Evolutionary conservation across 208 protist species (phyloP), one percentile per base, ranked within the genome.

Genomic region (Trypanosoma brucei): DNA sequence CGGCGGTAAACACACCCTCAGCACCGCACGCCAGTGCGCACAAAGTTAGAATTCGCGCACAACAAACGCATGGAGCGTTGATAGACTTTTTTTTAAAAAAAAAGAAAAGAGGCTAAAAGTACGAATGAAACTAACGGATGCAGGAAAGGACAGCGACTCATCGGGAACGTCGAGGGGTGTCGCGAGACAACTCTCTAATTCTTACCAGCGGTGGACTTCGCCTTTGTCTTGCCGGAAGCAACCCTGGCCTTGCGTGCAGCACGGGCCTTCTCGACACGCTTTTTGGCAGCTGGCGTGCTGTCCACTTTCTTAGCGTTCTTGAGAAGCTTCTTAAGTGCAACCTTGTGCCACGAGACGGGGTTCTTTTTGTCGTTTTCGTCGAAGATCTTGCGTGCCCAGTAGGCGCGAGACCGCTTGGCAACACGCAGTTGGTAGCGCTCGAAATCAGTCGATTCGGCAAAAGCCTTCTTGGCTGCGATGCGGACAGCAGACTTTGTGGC

Each of bases 361-460:
- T 39, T 70, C 86, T 91, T 91, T 72, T 76, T 83, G 77, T 95
- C 89, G 63, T 91, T 91, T 76, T 83, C 89, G 68, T 92, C 85
- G 72, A 95, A 95, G 70, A 86, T 70, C 84, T 92, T 93, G 76
- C 89, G 89, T 55, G 86, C 80, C 89, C 89, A 95, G 89, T 81
- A 76, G 68, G 89, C 85, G 61, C 89, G 89, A 54, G 89, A 93
- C 68, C 89, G 89, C 75, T 87, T 86, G 53, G 89, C 89, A 46
- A 93, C 89, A 73, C 83, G 84, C 62, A 95, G 86, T 78, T 95
- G 89, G 74, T 95, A 95, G 83, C 86, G 86, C 83, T 93, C 86
- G 75, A 95, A 95, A 84, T 95, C 89, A 55, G 84, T 91, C 55
- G 86, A 89, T 59, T 50, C 68, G 30, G 89, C 83, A 71, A 86